Evolutionary conservation across 2,329 filamentous ascomycete species (phyloP).

Genomic region (Trichoderma brevicompactum): DNA sequence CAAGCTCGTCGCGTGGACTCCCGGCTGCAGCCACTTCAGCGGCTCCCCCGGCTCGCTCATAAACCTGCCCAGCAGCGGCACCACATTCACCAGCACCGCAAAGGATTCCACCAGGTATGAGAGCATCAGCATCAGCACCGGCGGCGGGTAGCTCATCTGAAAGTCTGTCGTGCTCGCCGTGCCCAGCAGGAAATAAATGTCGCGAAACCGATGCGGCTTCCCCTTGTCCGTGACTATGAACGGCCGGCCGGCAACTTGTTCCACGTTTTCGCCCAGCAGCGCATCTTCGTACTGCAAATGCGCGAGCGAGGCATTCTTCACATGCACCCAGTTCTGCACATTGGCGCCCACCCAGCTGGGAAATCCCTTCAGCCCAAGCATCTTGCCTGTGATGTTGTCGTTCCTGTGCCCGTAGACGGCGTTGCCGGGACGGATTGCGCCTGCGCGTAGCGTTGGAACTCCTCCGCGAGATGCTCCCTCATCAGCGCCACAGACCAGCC

Average conservation of each 20-base stretch:
- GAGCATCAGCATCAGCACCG: slow-evolving; percentile 44
- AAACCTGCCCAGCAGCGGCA: slow-evolving; percentile 35
- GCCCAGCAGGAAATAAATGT: slow-evolving; percentile 45
- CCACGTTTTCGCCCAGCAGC: slow-evolving; percentile 46
- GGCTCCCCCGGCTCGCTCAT: slow-evolving; percentile 43
- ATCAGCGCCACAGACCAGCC: slow-evolving; percentile 53
- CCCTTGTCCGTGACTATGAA: slow-evolving; percentile 57
- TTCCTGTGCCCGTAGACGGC: slow-evolving; percentile 56
- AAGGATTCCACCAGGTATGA: slow-evolving; percentile 40
- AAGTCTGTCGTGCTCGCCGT: slow-evolving; percentile 39
- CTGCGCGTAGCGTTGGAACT: slow-evolving; percentile 52
- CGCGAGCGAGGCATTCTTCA: slow-evolving; percentile 57
- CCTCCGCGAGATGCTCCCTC: slow-evolving; percentile 21
- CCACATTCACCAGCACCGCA: slow-evolving; percentile 29
- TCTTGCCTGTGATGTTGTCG: slow-evolving; percentile 40
- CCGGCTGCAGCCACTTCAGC: slow-evolving; percentile 48
- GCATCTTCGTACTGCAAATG: slow-evolving; percentile 59
- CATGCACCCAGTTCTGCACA: slow-evolving; percentile 56
- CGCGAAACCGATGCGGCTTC: slow-evolving; percentile 47
- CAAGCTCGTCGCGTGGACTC: slow-evolving; percentile 43
- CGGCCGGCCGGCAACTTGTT: slow-evolving; percentile 49
- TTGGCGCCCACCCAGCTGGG: slow-evolving; percentile 51
- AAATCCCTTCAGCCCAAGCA: slow-evolving; percentile 44
- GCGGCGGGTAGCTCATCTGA: slow-evolving; percentile 40
- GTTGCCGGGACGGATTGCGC: slow-evolving; percentile 58